phyloP scores from a whole-genome alignment of 1,139 yeast genomes.

The Meyerozyma athensensis region DNA sequence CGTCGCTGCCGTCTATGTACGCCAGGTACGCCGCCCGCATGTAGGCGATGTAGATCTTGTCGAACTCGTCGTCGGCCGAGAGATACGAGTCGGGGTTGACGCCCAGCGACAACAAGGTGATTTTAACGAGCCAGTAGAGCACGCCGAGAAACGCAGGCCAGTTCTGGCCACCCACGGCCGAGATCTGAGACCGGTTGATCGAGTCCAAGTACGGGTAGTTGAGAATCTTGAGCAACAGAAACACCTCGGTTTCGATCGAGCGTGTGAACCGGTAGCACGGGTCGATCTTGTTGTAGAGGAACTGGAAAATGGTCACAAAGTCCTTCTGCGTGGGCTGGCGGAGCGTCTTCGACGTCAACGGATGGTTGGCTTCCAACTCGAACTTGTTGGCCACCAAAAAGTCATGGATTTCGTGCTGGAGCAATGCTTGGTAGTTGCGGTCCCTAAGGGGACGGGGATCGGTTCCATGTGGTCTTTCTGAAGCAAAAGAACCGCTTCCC shows the following conservation, averaged over 20 bases:
- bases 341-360: conserved; percentile 61
- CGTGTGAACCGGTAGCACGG: conserved; percentile 71
- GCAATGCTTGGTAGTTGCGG: conserved; percentile 55
- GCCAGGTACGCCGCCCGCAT: conserved; percentile 63
- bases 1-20: conserved; percentile 61
- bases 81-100: conserved; percentile 33
- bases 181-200: conserved; percentile 75
- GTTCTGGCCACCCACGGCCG: conserved; percentile 88
- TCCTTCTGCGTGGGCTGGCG: conserved; percentile 85
- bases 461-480: conserved; percentile 4
- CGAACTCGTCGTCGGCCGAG: conserved; percentile 40
- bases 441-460: conserved; percentile 83
- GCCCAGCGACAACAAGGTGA: conserved; percentile 38
- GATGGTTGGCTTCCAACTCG: conserved; percentile 69
- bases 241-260: conserved; percentile 73
- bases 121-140: conserved; percentile 71
- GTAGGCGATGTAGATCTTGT: conserved; percentile 62
- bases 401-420: conserved; percentile 64
- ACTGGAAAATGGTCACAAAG: conserved; percentile 72
- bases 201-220: conserved; percentile 80
- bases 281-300: conserved; percentile 70
- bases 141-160: conserved; percentile 86
- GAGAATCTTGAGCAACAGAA: conserved; percentile 56
- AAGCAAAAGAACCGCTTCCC: conserved; percentile 5
- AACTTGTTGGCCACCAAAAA: conserved; percentile 61